phyloP scores from a whole-genome alignment of 2,329 filamentous ascomycete genomes.

The Xenoacremonium recifei region DNA sequence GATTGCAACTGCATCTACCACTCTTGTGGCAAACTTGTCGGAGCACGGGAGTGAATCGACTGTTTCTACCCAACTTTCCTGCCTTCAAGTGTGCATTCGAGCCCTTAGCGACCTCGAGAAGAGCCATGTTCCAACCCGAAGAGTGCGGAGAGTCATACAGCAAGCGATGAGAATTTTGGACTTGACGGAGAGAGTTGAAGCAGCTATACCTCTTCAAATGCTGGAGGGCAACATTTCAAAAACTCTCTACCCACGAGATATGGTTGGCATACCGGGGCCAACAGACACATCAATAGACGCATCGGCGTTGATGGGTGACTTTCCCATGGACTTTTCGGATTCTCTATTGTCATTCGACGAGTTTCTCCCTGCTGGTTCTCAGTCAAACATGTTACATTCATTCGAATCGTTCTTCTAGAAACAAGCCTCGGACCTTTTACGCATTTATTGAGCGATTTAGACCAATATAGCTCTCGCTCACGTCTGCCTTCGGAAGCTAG shows the following conservation, averaged over 20 bases:
- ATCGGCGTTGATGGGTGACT: not conserved
- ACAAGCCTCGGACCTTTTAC: no score
- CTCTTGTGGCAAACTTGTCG: not conserved
- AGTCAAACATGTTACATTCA: not conserved
- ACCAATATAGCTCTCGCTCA: no score
- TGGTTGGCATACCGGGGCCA: not conserved
- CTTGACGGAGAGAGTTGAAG: not conserved
- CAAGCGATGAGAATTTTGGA: not conserved
- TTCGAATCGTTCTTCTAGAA: not conserved
- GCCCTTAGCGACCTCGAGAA: not conserved
- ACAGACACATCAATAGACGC: not conserved
- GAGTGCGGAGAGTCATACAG: not conserved
- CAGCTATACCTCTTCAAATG: not conserved
- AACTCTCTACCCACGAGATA: not conserved
- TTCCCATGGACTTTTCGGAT: not conserved
- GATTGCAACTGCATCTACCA: not conserved
- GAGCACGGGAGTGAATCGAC: not conserved
- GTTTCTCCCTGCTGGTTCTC: not conserved
- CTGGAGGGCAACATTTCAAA: not conserved
- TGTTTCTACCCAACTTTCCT: not conserved
- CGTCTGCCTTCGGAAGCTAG: no score
- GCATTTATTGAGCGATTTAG: no score
- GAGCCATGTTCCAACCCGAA: not conserved
- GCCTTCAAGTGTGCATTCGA: not conserved
- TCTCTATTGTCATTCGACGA: not conserved